A percentile compares a stretch with the other conserved stretches of the same genome.
phyloP scores from a whole-genome alignment of 1,284 basidiomycete genomes.

The Puccinia novopanici region DNA sequence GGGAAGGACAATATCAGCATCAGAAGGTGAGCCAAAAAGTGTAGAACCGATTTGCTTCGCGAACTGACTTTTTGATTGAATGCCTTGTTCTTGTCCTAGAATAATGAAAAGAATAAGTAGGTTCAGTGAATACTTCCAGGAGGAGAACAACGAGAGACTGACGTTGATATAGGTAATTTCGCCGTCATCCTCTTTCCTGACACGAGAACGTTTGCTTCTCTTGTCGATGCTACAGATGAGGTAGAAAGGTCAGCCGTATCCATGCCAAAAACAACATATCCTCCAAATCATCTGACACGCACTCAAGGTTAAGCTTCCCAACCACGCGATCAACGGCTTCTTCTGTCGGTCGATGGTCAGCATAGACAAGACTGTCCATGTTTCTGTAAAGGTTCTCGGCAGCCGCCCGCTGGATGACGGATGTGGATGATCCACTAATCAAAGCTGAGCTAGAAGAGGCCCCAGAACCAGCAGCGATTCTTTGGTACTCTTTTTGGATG shows the following conservation, averaged over 20 bases:
- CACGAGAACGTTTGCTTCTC: slow-evolving; percentile 80
- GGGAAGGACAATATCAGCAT: neutral
- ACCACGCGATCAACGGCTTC: slow-evolving; percentile 92
- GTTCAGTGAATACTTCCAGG: neutral
- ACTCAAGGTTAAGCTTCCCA: slow-evolving; percentile 89
- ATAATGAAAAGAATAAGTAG: neutral
- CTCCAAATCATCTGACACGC: slow-evolving; percentile 60
- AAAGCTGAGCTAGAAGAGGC: slow-evolving; percentile 56
- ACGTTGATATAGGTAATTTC: slow-evolving; percentile 99
- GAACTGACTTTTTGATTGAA: slow-evolving; percentile 93
- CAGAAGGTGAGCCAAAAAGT: neutral
- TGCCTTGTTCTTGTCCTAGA: slow-evolving; percentile 70
- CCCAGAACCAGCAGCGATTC: slow-evolving; percentile 39
- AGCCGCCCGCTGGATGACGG: slow-evolving; percentile 62
- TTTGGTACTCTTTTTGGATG: slow-evolving; percentile 46
- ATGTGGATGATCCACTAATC: slow-evolving; percentile 53
- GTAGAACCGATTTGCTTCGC: neutral
- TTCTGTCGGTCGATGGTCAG: slow-evolving; percentile 88
- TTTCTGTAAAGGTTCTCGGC: slow-evolving; percentile 82
- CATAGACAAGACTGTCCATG: slow-evolving; percentile 76
- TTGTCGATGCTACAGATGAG: slow-evolving; percentile 70
- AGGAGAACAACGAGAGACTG: slow-evolving; percentile 59
- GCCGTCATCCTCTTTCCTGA: slow-evolving; percentile 87
- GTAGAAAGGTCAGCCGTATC: slow-evolving; percentile 11
- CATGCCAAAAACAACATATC: neutral